phyloP scores from a whole-genome alignment of 345 rosid genomes.

The Citrus reticulata region DNA sequence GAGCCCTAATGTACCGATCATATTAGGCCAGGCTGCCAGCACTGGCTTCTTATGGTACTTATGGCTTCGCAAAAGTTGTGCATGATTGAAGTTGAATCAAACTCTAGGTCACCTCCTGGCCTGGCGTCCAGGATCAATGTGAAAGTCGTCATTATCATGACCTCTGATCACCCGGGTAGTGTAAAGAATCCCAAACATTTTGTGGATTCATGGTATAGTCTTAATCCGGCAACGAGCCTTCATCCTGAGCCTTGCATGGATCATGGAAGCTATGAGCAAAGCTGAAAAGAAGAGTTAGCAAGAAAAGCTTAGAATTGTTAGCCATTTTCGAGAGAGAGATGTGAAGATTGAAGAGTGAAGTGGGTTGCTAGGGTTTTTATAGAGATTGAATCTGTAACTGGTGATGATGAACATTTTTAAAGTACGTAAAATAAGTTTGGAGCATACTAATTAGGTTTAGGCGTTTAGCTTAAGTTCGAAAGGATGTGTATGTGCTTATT shows the following conservation, averaged over 20 bases:
- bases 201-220: conserved; percentile 21
- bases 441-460: too few relatives aligned
- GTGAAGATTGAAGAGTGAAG: neutral
- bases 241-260: neutral
- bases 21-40: conserved; percentile 37
- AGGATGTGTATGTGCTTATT: neutral
- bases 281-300: neutral
- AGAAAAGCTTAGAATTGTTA: neutral
- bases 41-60: conserved; percentile 24
- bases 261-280: neutral
- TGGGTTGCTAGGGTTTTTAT: neutral
- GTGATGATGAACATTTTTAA: neutral
- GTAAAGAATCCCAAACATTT: conserved; percentile 44
- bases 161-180: too few relatives aligned
- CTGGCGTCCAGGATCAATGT: too few relatives aligned
- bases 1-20: conserved; percentile 43
- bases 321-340: neutral
- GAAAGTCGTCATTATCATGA: too few relatives aligned
- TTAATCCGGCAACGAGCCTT: conserved; percentile 21
- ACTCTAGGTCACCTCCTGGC: too few relatives aligned
- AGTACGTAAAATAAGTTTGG: neutral
- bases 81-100: conserved; percentile 51
- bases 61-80: conserved; percentile 44
- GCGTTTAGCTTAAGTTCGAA: too few relatives aligned
- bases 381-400: neutral